Base-by-base conservation (phyloP, 2,329 filamentous ascomycete species). In the Geosmithia flava region DNA sequence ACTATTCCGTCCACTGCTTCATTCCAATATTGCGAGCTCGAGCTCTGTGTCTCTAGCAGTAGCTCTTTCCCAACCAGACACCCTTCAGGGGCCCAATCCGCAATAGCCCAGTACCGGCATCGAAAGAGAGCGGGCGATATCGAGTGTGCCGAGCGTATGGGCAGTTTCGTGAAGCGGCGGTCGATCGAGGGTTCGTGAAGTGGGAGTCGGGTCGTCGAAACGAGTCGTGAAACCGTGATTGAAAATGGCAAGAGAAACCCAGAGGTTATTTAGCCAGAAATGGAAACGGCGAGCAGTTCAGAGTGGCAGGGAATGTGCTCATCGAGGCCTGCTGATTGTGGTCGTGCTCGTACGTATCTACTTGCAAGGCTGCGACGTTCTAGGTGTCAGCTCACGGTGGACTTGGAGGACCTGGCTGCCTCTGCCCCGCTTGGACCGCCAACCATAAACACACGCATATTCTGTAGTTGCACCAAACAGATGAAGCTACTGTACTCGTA, bases 21-120 rank as follows among this genome's bases (percentile, higher is more conserved):
- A 47, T 45, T 41, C 43, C 47, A 42, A 45, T 17, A 19, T 17
- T 47, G n/a, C 41, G n/a, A 5, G n/a, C 23, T 20, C 33, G 33
- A 37, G 33, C 33, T 37, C 33, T 11, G 33, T 13, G 33, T 11
- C 33, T 37, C 33, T 37, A 37, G 11, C 33, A 7, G 11, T 3
- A 11, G 33, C 44, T 48, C 54, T 53, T 51, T 55, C 23, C 23
- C 23, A 27, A 8, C 58, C 62, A 56, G 57, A 58, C 62, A 58
- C 63, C 61, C 57, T 53, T 64, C 60, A 64, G 62, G 62, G 63
- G 62, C 60, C 61, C 59, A 64, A 59, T 62, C 47, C 52, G 53
- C 55, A 51, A 54, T 53, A 55, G 55, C 54, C 54, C 57, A 54
- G 56, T 45, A 52, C 58, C 58, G 54, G 61, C 63, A 66, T 66